A percentile compares a stretch with the other conserved stretches of the same genome.
These are phyloP conservation scores for Glebionis coronaria DNA, from an alignment of 129 eudicot genomes.

Conservation along the genomic window DNA sequence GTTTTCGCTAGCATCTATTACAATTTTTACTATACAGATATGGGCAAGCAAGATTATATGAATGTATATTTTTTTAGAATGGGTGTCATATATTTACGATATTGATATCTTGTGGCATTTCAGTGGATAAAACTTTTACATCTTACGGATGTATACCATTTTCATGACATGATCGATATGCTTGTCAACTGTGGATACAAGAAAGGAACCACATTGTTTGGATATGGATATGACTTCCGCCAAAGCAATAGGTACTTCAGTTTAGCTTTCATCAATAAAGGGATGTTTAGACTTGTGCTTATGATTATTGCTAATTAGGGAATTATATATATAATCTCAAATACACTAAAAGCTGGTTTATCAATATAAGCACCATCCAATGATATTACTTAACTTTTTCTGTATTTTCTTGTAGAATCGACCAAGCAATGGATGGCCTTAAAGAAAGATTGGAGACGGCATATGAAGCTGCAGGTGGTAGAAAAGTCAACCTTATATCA, in stretches of 20 bases:
- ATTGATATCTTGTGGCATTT: slow-evolving; percentile 21
- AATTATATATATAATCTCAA: not conserved
- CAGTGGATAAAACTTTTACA: slow-evolving; percentile 71
- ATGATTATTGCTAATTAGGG: not conserved
- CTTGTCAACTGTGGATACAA: slow-evolving; percentile 80
- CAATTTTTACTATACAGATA: not conserved
- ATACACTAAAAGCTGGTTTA: not conserved
- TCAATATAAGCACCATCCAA: not conserved
- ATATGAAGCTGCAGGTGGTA: slow-evolving; percentile 82
- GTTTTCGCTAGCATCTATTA: slow-evolving; percentile 20
- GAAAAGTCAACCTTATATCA: slow-evolving; percentile 77
- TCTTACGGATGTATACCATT: slow-evolving; percentile 75
- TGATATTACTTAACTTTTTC: not conserved
- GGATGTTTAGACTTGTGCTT: not conserved
- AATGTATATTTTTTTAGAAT: not conserved
- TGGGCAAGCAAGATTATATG: not conserved
- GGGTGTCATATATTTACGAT: not conserved
- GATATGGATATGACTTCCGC: slow-evolving; percentile 92
- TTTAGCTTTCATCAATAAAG: slow-evolving; percentile 4
- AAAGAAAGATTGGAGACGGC: slow-evolving; percentile 67
- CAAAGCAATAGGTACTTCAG: slow-evolving; percentile 78
- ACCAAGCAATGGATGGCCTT: slow-evolving; percentile 64
- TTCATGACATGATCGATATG: slow-evolving; percentile 97
- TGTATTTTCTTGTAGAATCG: slow-evolving; percentile 61
- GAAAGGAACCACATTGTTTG: slow-evolving; percentile 95